These are phyloP conservation scores for Bipolaris victoriae DNA, from an alignment of 2,329 filamentous ascomycete genomes.

Conservation along the genomic window DNA sequence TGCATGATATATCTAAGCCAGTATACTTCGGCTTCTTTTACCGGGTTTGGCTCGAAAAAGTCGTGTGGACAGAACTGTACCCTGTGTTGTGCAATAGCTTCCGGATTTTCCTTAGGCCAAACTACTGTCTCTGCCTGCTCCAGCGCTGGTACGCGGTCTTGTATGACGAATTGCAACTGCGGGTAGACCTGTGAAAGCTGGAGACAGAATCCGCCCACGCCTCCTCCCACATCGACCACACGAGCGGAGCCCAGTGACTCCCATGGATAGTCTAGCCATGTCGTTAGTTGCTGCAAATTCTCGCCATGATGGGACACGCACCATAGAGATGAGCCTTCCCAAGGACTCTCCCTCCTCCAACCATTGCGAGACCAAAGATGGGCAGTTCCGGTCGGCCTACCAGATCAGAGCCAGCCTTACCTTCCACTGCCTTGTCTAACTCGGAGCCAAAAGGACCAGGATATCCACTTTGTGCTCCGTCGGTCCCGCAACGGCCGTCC, in stretches of 20 bases:
- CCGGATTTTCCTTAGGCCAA: neutral
- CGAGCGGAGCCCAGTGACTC: constrained; percentile 20
- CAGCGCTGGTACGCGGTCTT: constrained; percentile 18
- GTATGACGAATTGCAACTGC: constrained; percentile 12
- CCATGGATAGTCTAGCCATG: neutral
- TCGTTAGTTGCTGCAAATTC: neutral
- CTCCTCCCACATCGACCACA: constrained; percentile 43
- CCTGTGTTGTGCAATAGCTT: neutral
- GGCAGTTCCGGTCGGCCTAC: constrained; percentile 30
- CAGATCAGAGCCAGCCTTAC: constrained; percentile 10
- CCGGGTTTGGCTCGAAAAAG: constrained; percentile 41
- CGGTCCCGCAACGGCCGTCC: constrained; percentile 6
- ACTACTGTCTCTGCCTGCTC: neutral
- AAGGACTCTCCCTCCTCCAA: constrained; percentile 36
- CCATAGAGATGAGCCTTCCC: constrained; percentile 37
- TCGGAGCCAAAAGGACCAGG: constrained; percentile 35
- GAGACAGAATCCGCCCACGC: constrained; percentile 35
- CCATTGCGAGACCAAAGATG: constrained; percentile 37
- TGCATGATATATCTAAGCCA: constrained; percentile 44
- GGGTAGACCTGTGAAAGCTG: neutral
- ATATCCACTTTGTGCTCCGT: constrained; percentile 15
- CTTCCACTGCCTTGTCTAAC: constrained; percentile 7
- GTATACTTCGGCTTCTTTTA: constrained; percentile 42
- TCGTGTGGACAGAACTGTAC: constrained; percentile 39
- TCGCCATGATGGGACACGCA: constrained; percentile 6